Evolutionary conservation across 441 rosid species (phyloP), one percentile per base, ranked within the genome.

Genomic region (Dalechampia spathulata): DNA sequence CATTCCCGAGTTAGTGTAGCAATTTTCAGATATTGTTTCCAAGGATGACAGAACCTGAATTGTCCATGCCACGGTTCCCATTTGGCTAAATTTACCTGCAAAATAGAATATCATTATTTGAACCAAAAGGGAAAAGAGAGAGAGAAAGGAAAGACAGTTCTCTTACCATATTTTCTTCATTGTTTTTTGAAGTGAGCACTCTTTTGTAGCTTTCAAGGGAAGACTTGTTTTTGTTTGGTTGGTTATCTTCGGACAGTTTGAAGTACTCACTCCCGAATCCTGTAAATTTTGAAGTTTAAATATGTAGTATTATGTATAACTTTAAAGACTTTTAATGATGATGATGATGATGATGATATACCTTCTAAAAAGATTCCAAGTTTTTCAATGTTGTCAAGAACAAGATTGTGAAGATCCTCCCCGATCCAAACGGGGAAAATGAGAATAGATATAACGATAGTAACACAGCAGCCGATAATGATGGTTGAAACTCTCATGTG

Each of bases 341-440:
- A 12, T 10, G 13, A 15, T 3, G 16, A 12, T 7, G n/a, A 14
- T 5, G 16, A 11, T 6, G 3, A 7, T 10, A 1, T 46, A 83
- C 90, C 86, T 79, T 79, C 73, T 34, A 87, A 55, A 76, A 76
- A 85, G 41, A 55, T 25, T 3, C 77, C 86, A 54, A 87, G 80
- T 46, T 83, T 73, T 26, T 75, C 83, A 17, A 78, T 55, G 69
- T 85, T 81, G 60, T 52, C 57, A 49, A 77, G 73, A 25, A 75
- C 61, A 5, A 74, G 79, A 49, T 65, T 72, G 54, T 85, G 91
- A 57, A 88, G 89, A 50, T 85, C 94, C 58, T 77, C 63, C 19
- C 96, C 94, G 15, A 93, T 82, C 94, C 94, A 88, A 2, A 85
- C 91, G 17, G 96, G 96, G 26, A 62, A 85, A 27, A 88, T 51